Evolutionary conservation across 495 filamentous ascomycete species (phyloP), one percentile per base, ranked within the genome.

Genomic region (Friedmanniomyces endolithicus): DNA sequence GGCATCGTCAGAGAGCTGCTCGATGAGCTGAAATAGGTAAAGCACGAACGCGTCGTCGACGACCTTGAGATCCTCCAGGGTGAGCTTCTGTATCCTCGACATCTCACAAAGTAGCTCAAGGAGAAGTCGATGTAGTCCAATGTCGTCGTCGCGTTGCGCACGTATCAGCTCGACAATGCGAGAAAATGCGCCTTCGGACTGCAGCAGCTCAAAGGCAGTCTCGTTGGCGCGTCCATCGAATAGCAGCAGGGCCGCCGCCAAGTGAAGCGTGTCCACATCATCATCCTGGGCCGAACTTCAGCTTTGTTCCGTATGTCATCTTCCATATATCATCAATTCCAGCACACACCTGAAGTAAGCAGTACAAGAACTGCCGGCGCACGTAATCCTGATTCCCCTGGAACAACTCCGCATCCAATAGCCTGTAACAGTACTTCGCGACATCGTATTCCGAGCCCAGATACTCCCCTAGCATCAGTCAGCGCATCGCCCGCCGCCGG

Each of bases 61-160:
- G 33, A 78, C 67, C 51, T 75, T 73, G 53, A 98, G 68, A 64
- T 97, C 90, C 56, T 89, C 81, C 52, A 75, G 70, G 58, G 79
- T 82, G 19, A 98, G 66, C 46, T 82, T 75, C 70, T 97, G 90
- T 67, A 96, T 88, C 47, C 94, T 79, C 40, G 87, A 94, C 87
- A 96, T 95, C 74, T 97, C 92, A 68, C 95, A 98, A 60, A 97
- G 74, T 55, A 98, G 71, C 69, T 96, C 86, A 69, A 98, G 75
- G 25, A 95, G 73, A 31, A 88, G 71, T 27, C 85, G 78, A 73
- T 95, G 89, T 54, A 96, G 73, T 45, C 82, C 78, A 16, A 76
- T 72, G 53, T 75, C 72, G 64, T 90, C 85, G 39, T 79, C 73
- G 12, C 75, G 72, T 52, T 74, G 77, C 16, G 70, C 71, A 63